Evolutionary conservation across 257 asterid genomes (phyloP), one percentile per base, ranked within the genome.

Genomic region (Scutellaria galericulata): DNA sequence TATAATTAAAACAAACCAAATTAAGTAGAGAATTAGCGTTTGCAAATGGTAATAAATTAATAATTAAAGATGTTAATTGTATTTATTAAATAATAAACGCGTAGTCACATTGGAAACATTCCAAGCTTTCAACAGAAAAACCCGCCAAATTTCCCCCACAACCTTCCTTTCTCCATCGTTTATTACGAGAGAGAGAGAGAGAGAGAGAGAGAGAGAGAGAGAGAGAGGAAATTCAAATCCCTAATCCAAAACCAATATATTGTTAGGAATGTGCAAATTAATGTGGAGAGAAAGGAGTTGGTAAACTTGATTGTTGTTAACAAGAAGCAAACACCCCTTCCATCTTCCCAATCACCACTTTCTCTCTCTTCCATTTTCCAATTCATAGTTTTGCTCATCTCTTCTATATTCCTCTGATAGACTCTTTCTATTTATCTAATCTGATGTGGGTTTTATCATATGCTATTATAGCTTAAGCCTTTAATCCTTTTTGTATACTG

Each of bases 61-160:
- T 31, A 8, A 41, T 42, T 5, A 53, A 20, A 54, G 48, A 66
- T 37, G 9, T 62, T 70, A 18, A 70, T 55, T 44, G 37, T 52
- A 40, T 12, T 7, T 4, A 22, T 55, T 22, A 55, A 71, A 6
- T 45, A 22, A 68, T 58, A 55, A 79, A 75, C 77, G 80, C 79
- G 77, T 18, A 18, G 18, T 18, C 0, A 18, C 18, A 18, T 24
- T 44, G 64, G 79, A 74, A 74, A 74, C 57, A 39, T 66, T 66
- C 68, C 8, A 8, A 70, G 18, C 37, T 55, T 57, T 48, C 76
- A 72, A 64, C 70, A 50, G 70, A 60, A 48, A 46, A 72, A 50
- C 63, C 54, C 56, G 53, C 76, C 76, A 37, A 18, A 10, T 41
- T 54, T 45, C 31, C 60, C 14, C 66, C 10, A 20, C 64, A 11